Evolutionary conservation across 768 basidiomycete genomes (phyloP).

Genomic region (Tulasnella sp.): DNA sequence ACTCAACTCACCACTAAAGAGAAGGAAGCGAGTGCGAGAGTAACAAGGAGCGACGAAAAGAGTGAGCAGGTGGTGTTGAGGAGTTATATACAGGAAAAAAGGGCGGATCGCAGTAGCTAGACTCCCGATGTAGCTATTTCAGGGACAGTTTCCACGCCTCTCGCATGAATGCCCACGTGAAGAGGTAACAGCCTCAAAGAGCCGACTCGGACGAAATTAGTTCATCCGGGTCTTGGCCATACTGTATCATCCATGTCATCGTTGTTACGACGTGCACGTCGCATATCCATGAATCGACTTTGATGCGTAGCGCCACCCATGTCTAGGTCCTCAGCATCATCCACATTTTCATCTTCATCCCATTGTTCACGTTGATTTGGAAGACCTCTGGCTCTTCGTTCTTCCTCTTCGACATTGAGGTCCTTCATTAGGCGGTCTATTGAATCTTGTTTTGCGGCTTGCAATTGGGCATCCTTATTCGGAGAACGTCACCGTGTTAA

Average conservation of each 20-base stretch:
- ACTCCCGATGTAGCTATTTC: too few species aligned
- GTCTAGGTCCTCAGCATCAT: conserved; percentile 36
- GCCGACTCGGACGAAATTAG: too few species aligned
- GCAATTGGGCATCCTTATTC: conserved; percentile 48
- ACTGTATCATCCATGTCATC: conserved; percentile 8
- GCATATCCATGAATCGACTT: conserved; percentile 10
- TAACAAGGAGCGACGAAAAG: too few species aligned
- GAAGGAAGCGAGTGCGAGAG: too few species aligned
- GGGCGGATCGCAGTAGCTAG: too few species aligned
- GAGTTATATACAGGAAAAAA: too few species aligned
- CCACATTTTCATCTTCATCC: conserved; percentile 34
- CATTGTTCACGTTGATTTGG: conserved; percentile 44
- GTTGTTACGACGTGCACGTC: not conserved
- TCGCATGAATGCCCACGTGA: too few species aligned
- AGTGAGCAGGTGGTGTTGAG: too few species aligned
- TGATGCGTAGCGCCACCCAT: conserved; percentile 14
- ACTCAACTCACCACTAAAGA: too few species aligned
- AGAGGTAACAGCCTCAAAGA: too few species aligned
- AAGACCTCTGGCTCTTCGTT: conserved; percentile 14
- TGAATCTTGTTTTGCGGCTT: conserved; percentile 59
- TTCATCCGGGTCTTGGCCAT: conserved; percentile 17
- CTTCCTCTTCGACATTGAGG: conserved; percentile 54
- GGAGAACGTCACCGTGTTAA: conserved; percentile 25
- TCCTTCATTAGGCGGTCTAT: conserved; percentile 68
- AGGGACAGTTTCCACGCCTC: too few species aligned